Base-by-base conservation (phyloP, 768 basidiomycete genomes). In the Russula griseocarnosa region DNA sequence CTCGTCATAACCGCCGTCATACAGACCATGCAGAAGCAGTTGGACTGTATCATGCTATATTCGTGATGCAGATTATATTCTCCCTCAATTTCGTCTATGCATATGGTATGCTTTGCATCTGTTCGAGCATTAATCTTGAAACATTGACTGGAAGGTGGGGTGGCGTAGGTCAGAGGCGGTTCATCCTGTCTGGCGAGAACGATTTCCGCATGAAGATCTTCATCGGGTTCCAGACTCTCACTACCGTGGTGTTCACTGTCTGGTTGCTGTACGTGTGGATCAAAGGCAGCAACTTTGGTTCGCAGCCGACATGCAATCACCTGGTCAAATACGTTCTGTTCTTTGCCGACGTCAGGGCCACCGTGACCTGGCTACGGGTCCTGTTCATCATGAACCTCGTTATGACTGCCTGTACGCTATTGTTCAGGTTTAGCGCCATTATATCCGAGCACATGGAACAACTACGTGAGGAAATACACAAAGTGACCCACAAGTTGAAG, bases 31-130 rank as follows among this genome's bases (percentile, higher is more conserved):
- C 53, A 64, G n/a, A 13, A 32, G 4, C 57, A 59, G 28, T 47
- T 64, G 10, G 63, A 59, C 46, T 64, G 18, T 64, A 60, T 55
- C 63, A 64, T 60, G 63, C 63, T 3, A 64, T 64, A 13, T 60
- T 64, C 26, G 63, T 64, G 22, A 60, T 64, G 63, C 58, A 60
- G 22, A 53, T 55, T 2, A 50, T 49, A 18, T 47, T 55, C 46
- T 60, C 53, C 53, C 53, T 64, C 14, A 51, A 55, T 20, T 38
- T 64, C 22, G 58, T 55, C 26, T 60, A 64, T 40, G 20, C 24
- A 18, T 58, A 58, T 20, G 57, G 62, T 44, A 44, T n/a, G 20
- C 3, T 16, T 16, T 16, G 14, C 38, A 16, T 38, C 14, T 16
- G 1, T 5, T 38, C 38, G 1, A 38, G 13, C 14, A 38, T 38